Percentiles rank a stretch among this genome's conserved stretches.
These are phyloP conservation scores for Retiboletus flavoniger DNA, from an alignment of 1,284 basidiomycete species.

Conservation along the genomic window DNA sequence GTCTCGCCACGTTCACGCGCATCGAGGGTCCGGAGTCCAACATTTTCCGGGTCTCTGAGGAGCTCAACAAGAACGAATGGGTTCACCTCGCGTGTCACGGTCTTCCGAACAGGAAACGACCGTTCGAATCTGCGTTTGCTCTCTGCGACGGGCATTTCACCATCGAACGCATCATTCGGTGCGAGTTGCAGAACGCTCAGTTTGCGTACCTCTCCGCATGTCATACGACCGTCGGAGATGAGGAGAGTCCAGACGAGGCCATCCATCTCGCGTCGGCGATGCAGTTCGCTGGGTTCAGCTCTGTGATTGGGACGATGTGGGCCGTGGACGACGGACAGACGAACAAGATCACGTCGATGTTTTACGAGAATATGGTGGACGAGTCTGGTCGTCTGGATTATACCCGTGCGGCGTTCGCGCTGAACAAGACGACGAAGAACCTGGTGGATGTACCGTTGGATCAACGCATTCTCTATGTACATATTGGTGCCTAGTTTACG, in stretches of 20 bases:
- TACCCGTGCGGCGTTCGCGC: too few species aligned
- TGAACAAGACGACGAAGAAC: not conserved
- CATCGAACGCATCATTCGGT: too few species aligned
- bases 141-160: conserved; percentile 12
- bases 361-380: not conserved
- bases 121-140: conserved; percentile 24
- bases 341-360: not conserved
- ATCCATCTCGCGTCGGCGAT: too few species aligned
- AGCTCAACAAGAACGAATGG: conserved; percentile 2
- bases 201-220: too few species aligned
- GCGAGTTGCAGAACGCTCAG: too few species aligned
- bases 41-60: not conserved
- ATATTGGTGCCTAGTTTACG: not conserved
- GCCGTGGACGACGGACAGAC: not conserved
- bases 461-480: not conserved
- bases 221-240: too few species aligned
- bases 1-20: not conserved
- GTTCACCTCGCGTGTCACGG: conserved; percentile 18
- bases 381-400: not conserved
- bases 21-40: not conserved
- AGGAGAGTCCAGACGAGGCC: too few species aligned
- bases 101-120: conserved; percentile 2
- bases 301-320: not conserved
- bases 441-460: not conserved
- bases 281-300: not conserved